These are phyloP conservation scores for Camelina neglecta DNA, from an alignment of 345 rosid species.

Conservation along the genomic window DNA sequence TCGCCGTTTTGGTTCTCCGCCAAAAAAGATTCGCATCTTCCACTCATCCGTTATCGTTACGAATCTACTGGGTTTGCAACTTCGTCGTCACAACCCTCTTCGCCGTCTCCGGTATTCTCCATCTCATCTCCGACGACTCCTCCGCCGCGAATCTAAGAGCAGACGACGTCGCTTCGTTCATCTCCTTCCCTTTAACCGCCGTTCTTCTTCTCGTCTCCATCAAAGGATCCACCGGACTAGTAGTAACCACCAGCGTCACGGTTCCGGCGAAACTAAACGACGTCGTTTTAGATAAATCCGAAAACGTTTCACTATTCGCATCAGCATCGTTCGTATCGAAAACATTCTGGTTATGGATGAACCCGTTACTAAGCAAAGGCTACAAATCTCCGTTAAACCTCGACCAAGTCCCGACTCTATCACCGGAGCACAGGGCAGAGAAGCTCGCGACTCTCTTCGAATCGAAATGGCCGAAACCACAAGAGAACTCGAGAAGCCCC, in stretches of 20 bases:
- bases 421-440: conserved; percentile 81
- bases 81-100: conserved; percentile 56
- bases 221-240: conserved; percentile 75
- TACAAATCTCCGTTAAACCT: conserved; percentile 78
- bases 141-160: conserved; percentile 45
- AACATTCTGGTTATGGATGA: conserved; percentile 95
- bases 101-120: conserved; percentile 62
- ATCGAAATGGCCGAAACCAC: conserved; percentile 79
- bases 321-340: conserved; percentile 73
- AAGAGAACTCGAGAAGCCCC: conserved; percentile 67
- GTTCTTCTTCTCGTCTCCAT: conserved; percentile 58
- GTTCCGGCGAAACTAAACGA: conserved; percentile 41
- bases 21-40: conserved; percentile 69
- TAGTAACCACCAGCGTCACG: not conserved
- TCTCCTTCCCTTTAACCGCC: conserved; percentile 60
- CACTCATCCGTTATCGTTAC: conserved; percentile 64
- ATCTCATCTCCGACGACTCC: conserved; percentile 44
- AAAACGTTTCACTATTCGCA: conserved; percentile 60
- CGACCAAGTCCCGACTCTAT: conserved; percentile 75
- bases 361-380: conserved; percentile 81
- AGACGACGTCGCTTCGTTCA: conserved; percentile 64
- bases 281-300: conserved; percentile 49
- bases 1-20: conserved; percentile 68
- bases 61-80: conserved; percentile 63
- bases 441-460: conserved; percentile 66